Evolutionary conservation across 2,329 filamentous ascomycete genomes (phyloP), one percentile per base, ranked within the genome.

Genomic region (Colletotrichum sp.): DNA sequence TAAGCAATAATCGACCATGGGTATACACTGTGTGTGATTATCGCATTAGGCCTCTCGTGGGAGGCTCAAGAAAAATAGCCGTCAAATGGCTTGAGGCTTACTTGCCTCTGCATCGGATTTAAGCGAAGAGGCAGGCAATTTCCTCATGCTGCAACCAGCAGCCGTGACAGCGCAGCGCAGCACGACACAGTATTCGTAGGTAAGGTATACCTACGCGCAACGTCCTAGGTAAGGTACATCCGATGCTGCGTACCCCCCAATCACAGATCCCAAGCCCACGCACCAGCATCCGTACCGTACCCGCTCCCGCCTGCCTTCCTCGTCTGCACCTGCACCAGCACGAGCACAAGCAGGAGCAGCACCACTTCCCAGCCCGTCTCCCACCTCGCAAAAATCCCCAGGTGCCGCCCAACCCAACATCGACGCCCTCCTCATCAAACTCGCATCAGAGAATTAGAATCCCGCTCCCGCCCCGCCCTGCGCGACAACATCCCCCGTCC

Each of bases 381-480:
- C 64, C 74, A 59, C 48, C 36, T 73, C 59, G 74, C 65, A 76
- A 76, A 74, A 76, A 69, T 76, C 70, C 74, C 70, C 74, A 66
- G 57, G n/a, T 3, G n/a, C 43, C 21, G 64, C 59, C 73, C 74
- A 68, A 68, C 73, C 69, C 61, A 69, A 61, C 70, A 68, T 74
- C 74, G 13, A 74, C 64, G 65, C 70, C 65, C 28, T 73, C 60
- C 64, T 76, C 64, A 74, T 48, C 59, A 68, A 59, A 32, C 57
- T 28, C 55, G 14, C 65, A 73, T 39, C 57, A 73, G 55, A 68
- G n/a, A 18, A 72, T 72, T 66, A 73, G 63, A 73, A 74, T 76
- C 70, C 48, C 70, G 59, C 39, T 57, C 24, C 55, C 71, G 72
- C 71, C 74, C 59, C 71, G 66, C 59, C 57, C 34, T 60, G 64